Evolutionary conservation across 2,329 filamentous ascomycete genomes (phyloP).

Genomic region (Lachnellula willkommii): DNA sequence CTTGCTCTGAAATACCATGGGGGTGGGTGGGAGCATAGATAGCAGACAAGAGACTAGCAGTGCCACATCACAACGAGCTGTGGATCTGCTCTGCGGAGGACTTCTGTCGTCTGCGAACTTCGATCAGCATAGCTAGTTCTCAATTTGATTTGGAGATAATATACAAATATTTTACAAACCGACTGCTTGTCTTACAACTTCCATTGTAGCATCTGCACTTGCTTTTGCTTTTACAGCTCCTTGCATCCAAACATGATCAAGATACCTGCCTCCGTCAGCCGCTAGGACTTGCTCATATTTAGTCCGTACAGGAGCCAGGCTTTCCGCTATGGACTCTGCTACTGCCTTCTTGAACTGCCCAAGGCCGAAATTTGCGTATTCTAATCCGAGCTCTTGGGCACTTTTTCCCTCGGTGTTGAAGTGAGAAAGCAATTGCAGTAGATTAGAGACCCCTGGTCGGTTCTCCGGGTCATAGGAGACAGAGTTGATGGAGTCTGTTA

Average conservation of each 20-base stretch:
- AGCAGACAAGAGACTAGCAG: too few relatives aligned
- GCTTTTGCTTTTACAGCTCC: constrained; percentile 57
- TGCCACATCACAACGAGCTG: too few relatives aligned
- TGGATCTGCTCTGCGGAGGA: background rate
- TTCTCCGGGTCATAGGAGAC: constrained; percentile 66
- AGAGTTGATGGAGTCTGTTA: constrained; percentile 65
- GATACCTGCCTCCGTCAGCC: constrained; percentile 42
- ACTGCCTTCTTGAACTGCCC: constrained; percentile 60
- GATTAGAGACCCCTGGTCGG: constrained; percentile 81
- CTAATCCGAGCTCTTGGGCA: constrained; percentile 37
- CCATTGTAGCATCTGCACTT: constrained; percentile 52
- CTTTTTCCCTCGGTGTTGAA: constrained; percentile 47
- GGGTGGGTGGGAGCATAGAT: too few relatives aligned
- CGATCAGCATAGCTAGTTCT: background rate
- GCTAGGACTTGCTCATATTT: constrained; percentile 49
- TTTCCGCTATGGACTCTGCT: constrained; percentile 49
- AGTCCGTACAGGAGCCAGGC: constrained; percentile 50
- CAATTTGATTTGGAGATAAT: background rate
- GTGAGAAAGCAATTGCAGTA: constrained; percentile 73
- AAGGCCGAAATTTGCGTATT: constrained; percentile 42
- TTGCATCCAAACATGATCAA: constrained; percentile 52
- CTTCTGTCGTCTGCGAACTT: background rate
- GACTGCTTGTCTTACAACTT: constrained; percentile 38
- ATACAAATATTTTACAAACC: constrained; percentile 30
- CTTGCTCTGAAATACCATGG: too few relatives aligned